Evolutionary conservation across 1,139 yeast species (phyloP).

Genomic region (Pichia sp.): DNA sequence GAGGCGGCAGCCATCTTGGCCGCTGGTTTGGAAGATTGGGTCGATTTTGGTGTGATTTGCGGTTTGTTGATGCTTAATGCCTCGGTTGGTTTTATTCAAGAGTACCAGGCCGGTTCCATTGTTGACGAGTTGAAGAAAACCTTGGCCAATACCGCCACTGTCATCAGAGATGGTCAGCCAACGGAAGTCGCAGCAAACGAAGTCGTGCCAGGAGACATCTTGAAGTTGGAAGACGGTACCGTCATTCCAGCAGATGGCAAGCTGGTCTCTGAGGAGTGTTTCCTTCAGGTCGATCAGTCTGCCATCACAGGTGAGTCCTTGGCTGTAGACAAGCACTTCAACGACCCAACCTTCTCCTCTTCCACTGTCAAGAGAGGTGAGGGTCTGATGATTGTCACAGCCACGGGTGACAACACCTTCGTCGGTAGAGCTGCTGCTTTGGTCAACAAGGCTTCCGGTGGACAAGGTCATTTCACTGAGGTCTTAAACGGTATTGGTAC

Average conservation of each 20-base stretch:
- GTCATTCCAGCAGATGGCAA: constrained; percentile 97
- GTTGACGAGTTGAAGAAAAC: constrained; percentile 93
- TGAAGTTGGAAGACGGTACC: constrained; percentile 90
- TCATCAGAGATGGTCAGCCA: constrained; percentile 78
- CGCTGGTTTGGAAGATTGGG: constrained; percentile 98
- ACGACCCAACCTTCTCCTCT: constrained; percentile 88
- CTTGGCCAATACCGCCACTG: constrained; percentile 82
- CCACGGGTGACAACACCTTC: constrained; percentile 91
- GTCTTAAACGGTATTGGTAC: constrained; percentile 98
- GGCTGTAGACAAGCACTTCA: constrained; percentile 89
- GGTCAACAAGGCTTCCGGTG: constrained; percentile 92
- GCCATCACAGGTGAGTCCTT: constrained; percentile 98
- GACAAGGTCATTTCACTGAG: constrained; percentile 95
- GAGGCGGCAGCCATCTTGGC: constrained; percentile 97
- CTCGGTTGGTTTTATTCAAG: constrained; percentile 93
- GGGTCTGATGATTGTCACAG: constrained; percentile 90
- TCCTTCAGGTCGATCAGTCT: constrained; percentile 94
- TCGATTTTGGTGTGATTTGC: constrained; percentile 96
- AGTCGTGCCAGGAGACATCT: constrained; percentile 89
- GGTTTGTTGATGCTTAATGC: constrained; percentile 88
- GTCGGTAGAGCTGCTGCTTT: constrained; percentile 93
- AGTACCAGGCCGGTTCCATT: constrained; percentile 95
- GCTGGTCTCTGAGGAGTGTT: constrained; percentile 80
- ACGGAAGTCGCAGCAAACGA: constrained; percentile 74
- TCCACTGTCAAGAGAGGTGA: constrained; percentile 97